These are phyloP conservation scores for Talaromyces adpressus DNA, from an alignment of 495 filamentous ascomycete species.

Conservation along the genomic window DNA sequence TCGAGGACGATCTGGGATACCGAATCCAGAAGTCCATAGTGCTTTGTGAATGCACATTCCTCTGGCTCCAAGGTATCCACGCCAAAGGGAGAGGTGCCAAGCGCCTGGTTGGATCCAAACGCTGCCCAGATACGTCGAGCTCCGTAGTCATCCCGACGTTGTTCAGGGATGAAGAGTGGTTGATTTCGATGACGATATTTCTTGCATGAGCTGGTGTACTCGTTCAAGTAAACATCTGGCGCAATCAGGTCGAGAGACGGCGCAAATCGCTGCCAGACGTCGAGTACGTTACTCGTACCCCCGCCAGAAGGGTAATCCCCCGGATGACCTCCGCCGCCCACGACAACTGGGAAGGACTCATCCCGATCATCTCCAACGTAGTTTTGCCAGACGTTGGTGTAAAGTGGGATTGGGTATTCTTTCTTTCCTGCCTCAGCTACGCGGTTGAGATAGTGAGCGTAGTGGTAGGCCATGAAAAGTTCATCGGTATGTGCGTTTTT, in stretches of 20 bases:
- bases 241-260: slow-evolving; percentile 40
- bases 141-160: slow-evolving; percentile 40
- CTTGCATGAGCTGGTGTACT: slow-evolving; percentile 32
- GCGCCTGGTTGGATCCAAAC: slow-evolving; percentile 32
- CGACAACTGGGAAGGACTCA: slow-evolving; percentile 28
- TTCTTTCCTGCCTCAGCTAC: slow-evolving; percentile 35
- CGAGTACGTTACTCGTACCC: slow-evolving; percentile 29
- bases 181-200: slow-evolving; percentile 39
- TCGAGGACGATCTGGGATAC: slow-evolving; percentile 32
- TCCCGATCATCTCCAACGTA: slow-evolving; percentile 24
- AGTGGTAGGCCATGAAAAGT: slow-evolving; percentile 46
- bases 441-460: slow-evolving; percentile 33
- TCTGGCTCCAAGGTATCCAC: slow-evolving; percentile 35
- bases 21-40: slow-evolving; percentile 30
- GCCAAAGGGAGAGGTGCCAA: slow-evolving; percentile 39
- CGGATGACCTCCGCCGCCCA: slow-evolving; percentile 33
- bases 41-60: slow-evolving; percentile 27
- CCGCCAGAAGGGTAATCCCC: slow-evolving; percentile 43
- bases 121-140: slow-evolving; percentile 38
- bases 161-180: slow-evolving; percentile 45
- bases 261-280: slow-evolving; percentile 37
- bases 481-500: slow-evolving; percentile 33
- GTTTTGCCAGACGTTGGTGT: slow-evolving; percentile 42
- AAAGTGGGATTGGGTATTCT: slow-evolving; percentile 37
- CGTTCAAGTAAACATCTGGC: slow-evolving; percentile 41